Conservation (phyloP, 176 grass and related monocot species). For the Carex pumila region DNA sequence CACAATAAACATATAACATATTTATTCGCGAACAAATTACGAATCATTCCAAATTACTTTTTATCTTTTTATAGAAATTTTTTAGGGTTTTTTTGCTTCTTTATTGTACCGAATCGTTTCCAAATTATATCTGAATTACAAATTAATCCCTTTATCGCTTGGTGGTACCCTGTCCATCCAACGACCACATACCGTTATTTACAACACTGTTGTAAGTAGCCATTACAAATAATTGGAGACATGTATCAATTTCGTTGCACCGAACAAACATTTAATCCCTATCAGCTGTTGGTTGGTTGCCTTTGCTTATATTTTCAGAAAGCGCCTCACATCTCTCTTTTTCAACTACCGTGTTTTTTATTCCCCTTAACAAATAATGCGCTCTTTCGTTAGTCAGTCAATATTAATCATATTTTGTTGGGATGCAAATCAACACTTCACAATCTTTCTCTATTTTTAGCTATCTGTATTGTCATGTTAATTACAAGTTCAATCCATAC, state of each 20-base stretch:
- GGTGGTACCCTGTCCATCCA: no score
- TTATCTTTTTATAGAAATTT: no score
- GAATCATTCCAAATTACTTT: no score
- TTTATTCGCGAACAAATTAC: no score
- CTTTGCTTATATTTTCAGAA: slow-evolving; percentile 74
- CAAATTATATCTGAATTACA: no score
- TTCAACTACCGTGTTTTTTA: not conserved
- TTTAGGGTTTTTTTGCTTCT: no score
- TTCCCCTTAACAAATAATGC: not conserved
- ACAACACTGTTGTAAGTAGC: no score
- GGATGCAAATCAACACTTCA: not conserved
- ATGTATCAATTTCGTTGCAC: slow-evolving; percentile 22
- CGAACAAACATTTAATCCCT: slow-evolving; percentile 43
- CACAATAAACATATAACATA: no score
- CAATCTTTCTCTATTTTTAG: not conserved
- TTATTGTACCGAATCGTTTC: no score
- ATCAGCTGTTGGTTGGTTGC: slow-evolving; percentile 30
- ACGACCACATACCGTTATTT: no score
- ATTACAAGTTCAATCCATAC: not conserved
- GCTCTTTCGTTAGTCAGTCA: not conserved
- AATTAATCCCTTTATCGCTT: no score
- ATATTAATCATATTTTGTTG: not conserved
- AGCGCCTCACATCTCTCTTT: slow-evolving; percentile 16
- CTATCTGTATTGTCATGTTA: not conserved
- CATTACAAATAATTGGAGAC: not conserved